Evolutionary conservation across 2,329 filamentous ascomycete species (phyloP).

Genomic region (Aciculosporium take): DNA sequence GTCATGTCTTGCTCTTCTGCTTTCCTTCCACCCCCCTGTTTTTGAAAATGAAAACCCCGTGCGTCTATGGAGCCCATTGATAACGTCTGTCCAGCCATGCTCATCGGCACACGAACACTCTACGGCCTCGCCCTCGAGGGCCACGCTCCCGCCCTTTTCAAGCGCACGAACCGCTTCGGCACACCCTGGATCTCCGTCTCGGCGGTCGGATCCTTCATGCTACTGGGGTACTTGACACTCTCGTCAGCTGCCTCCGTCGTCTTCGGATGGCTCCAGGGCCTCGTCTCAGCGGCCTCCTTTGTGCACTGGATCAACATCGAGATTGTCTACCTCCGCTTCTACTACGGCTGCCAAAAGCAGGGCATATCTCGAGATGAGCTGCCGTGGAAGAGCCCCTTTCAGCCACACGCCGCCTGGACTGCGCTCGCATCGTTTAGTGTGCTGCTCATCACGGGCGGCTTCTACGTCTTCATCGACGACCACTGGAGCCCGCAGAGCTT

Average conservation of each 20-base stretch:
- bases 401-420: constrained; percentile 46
- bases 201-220: constrained; percentile 36
- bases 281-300: constrained; percentile 40
- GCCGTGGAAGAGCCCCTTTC: constrained; percentile 30
- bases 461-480: constrained; percentile 50
- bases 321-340: constrained; percentile 38
- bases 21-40: no score
- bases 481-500: constrained; percentile 47
- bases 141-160: constrained; percentile 45
- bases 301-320: constrained; percentile 39
- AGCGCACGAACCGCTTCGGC: constrained; percentile 39
- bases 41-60: no score
- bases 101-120: constrained; percentile 42
- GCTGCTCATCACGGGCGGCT: constrained; percentile 53
- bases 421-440: constrained; percentile 39
- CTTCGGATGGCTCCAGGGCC: constrained; percentile 51
- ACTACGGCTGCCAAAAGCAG: constrained; percentile 33
- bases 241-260: constrained; percentile 41
- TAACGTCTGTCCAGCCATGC: constrained; percentile 8
- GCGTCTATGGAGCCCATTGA: no score
- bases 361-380: constrained; percentile 29
- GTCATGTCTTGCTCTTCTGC: background rate
- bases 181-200: constrained; percentile 36
- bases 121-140: constrained; percentile 47
- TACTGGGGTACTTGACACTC: constrained; percentile 50